These are phyloP conservation scores for Torulaspora indica DNA, from an alignment of 805 yeast genomes.

Conservation along the genomic window DNA sequence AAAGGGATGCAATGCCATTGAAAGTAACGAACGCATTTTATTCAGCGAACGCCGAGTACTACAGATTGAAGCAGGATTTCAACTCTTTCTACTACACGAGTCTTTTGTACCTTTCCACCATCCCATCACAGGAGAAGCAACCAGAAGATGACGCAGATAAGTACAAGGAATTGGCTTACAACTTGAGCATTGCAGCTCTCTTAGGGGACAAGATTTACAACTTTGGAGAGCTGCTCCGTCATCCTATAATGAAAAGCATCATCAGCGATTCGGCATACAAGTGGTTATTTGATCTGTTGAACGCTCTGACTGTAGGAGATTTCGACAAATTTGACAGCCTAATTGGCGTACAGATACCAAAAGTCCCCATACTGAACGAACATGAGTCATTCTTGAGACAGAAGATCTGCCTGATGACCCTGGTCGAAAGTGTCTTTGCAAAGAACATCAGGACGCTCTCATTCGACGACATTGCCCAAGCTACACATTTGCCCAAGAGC, in stretches of 20 bases:
- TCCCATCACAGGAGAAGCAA: constrained; percentile 34
- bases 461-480: constrained; percentile 67
- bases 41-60: constrained; percentile 70
- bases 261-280: constrained; percentile 44
- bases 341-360: constrained; percentile 38
- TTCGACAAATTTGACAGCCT: constrained; percentile 57
- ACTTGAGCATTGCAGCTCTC: constrained; percentile 78
- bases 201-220: constrained; percentile 90
- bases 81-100: constrained; percentile 77
- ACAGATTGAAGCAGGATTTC: constrained; percentile 71
- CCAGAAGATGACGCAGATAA: constrained; percentile 38
- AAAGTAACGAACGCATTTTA: constrained; percentile 79
- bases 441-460: constrained; percentile 68
- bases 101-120: constrained; percentile 74
- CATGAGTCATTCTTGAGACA: constrained; percentile 70
- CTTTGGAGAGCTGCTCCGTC: constrained; percentile 91
- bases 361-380: constrained; percentile 52
- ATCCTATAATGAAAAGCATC: constrained; percentile 65
- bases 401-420: constrained; percentile 87
- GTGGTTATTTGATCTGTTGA: constrained; percentile 71
- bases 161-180: constrained; percentile 56
- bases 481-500: constrained; percentile 55
- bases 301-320: constrained; percentile 73
- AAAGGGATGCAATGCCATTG: constrained; percentile 50
- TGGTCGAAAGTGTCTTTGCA: constrained; percentile 82